Conservation (phyloP, 83 land plant species). For the Picea mariana region DNA sequence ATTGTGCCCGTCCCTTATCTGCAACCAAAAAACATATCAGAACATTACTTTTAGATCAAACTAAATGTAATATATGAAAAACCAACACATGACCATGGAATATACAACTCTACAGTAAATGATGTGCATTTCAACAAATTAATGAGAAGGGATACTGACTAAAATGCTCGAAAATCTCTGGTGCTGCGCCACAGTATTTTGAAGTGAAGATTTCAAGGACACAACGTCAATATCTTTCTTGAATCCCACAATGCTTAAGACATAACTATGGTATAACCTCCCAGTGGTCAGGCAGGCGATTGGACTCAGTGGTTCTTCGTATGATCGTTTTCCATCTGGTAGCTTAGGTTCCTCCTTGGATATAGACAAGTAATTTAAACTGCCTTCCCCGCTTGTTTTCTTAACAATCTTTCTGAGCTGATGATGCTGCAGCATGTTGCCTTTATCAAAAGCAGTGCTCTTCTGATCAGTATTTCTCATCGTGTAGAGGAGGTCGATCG, state of each 20-base stretch:
- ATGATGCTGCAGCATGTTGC: neutral
- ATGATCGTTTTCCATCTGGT: too few species aligned
- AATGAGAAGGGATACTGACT: neutral
- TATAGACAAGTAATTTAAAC: neutral
- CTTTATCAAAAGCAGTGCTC: neutral
- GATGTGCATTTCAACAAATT: neutral
- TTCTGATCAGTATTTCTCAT: neutral
- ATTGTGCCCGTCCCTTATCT: constrained; percentile 23
- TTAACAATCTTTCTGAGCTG: neutral
- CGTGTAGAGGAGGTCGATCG: too few species aligned
- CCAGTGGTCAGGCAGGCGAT: neutral
- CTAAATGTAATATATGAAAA: too few species aligned
- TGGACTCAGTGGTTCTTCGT: too few species aligned
- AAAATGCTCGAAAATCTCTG: constrained; percentile 2
- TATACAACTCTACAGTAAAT: neutral
- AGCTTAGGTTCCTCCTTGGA: too few species aligned
- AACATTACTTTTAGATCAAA: neutral
- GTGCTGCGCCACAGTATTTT: neutral
- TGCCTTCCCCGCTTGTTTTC: neutral
- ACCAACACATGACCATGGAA: too few species aligned
- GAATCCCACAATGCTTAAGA: constrained; percentile 4
- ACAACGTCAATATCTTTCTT: neutral
- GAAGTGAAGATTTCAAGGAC: neutral
- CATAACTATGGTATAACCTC: neutral
- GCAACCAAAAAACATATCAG: neutral